Evolutionary conservation across 345 rosid genomes (phyloP), one percentile per base, ranked within the genome.

Genomic region (Heritiera littoralis): DNA sequence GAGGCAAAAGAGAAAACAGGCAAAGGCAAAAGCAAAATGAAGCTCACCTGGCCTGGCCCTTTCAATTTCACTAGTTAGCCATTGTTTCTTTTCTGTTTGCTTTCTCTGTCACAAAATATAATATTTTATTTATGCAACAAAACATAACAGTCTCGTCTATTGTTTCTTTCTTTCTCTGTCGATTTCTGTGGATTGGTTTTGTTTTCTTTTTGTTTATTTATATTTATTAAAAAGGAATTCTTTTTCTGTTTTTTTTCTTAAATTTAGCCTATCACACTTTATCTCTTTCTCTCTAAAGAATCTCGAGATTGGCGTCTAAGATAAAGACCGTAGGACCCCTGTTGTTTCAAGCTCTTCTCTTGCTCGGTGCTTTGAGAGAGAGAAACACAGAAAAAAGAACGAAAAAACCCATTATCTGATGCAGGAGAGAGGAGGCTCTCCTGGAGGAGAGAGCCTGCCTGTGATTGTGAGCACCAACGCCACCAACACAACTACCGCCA

Each of bases 351-450:
- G 38, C 30, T 70, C 82, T 78, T 66, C 72, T 75, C 52, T 74
- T 63, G 66, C 17, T 69, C 67, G 12, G 69, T 63, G 52, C 46
- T 49, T 49, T 59, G 28, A 3, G 4, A 17, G 20, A 48, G 56
- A 67, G 9, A 43, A 5, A 40, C 5, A 3, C 5, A 40, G 43
- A 65, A 45, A 30, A 14, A 48, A 20, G 51, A 41, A 38, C 2
- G 28, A 68, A 9, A 54, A 11, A 71, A 10, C n/a, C 74, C 86
- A 77, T 85, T 78, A 81, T 81, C 88, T 86, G 85, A 86, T 86
- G 88, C 83, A 81, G 72, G 73, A 52, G 51, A 86, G 85, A 83
- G 85, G 86, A 81, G 88, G 88, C 88, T 86, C 88, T 86, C 88
- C 80, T 79, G 75, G 77, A 72, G 59, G 83, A 65, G 88, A 85